Percentiles rank a stretch among this genome's conserved stretches.
phyloP scores from a whole-genome alignment of 345 rosid genomes.

The Populus ilicifolia region DNA sequence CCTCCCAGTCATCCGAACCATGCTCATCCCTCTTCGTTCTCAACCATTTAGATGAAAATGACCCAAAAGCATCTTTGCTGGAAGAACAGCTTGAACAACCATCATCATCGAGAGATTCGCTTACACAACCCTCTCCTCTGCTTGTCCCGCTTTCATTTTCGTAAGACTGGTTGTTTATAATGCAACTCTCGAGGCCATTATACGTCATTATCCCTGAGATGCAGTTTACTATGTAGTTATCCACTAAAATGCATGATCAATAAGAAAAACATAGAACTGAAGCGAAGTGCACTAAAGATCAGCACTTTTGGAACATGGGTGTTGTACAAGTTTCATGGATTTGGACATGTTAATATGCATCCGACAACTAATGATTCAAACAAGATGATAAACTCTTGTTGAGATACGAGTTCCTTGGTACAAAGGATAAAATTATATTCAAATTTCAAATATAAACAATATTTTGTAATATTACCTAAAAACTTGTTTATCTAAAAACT shows the following conservation, averaged over 20 bases:
- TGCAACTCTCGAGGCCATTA: constrained; percentile 82
- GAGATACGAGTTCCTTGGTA: not conserved
- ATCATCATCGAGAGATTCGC: constrained; percentile 78
- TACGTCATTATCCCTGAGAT: constrained; percentile 72
- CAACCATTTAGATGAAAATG: constrained; percentile 82
- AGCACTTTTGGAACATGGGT: not conserved
- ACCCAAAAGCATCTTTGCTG: constrained; percentile 85
- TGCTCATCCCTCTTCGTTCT: constrained; percentile 47
- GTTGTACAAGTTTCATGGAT: not conserved
- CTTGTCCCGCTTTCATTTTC: constrained; percentile 81
- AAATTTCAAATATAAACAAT: too few species aligned
- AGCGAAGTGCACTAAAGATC: not conserved
- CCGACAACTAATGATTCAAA: not conserved
- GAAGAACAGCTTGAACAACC: constrained; percentile 78
- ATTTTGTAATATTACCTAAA: too few species aligned
- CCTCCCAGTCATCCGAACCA: constrained; percentile 52
- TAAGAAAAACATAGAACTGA: not conserved
- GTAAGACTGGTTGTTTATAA: constrained; percentile 70
- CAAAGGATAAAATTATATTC: not conserved
- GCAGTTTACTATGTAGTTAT: not conserved
- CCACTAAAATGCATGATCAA: not conserved
- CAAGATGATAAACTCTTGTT: not conserved
- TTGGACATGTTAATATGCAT: not conserved
- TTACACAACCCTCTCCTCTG: constrained; percentile 68
- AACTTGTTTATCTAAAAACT: too few species aligned